Evolutionary conservation across 306 rosid genomes (phyloP), one percentile per base, ranked within the genome.

Genomic region (Vigna reflexopilosa): DNA sequence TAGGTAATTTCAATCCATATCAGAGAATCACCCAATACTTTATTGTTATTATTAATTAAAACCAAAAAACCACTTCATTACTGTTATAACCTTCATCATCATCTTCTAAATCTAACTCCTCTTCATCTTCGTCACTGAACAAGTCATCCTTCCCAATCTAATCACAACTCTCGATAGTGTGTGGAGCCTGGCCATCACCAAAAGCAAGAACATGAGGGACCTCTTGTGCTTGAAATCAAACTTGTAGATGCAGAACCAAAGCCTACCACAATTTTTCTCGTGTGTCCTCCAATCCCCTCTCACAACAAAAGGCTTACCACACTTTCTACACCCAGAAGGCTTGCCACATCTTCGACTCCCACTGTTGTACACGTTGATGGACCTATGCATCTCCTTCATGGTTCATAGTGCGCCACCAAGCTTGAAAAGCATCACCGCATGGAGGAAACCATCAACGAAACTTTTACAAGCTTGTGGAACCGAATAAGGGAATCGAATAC

Each of bases 221-320:
- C 98, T 88, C 86, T 90, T 94, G 85, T 94, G 98, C 69, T 92
- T 94, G 80, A 94, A 94, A 84, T 94, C 96, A 1, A 97, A 94
- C 0, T 97, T 96, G 47, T 97, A 94, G n/a, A 88, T 83, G 49
- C 98, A 94, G 69, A 94, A 94, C 98, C 98, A 94, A 34, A 94
- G 93, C 83, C 83, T 92, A 1, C 98, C 98, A 15, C 1, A 20
- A 20, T 20, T 20, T 20, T 20, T 20, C 22, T 20, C 22, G 22
- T 20, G 22, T 20, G 22, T 94, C 79, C 97, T 81, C 97, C 98
- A 94, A 61, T 94, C 98, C 0, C 98, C 98, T 30, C 98, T 20
- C 0, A 92, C 97, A 0, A 97, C 97, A 36, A 94, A 94, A 0
- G 88, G 87, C 77, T 95, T 95, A 11, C 88, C 91, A 34, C 98